These are phyloP conservation scores for Scedosporium apiospermum DNA, from an alignment of 2,329 filamentous ascomycete genomes.

Conservation along the genomic window DNA sequence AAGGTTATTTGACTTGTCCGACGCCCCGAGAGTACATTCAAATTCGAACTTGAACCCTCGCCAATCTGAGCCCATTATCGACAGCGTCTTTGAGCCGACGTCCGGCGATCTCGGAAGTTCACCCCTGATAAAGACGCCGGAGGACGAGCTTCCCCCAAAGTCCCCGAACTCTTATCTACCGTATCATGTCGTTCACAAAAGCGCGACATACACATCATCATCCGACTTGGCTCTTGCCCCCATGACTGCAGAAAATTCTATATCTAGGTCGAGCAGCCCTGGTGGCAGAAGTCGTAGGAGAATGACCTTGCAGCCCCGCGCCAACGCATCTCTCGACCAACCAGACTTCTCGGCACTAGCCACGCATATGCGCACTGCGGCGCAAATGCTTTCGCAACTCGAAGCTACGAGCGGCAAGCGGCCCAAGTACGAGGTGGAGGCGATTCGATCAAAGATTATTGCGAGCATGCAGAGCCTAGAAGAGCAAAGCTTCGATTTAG, in stretches of 20 bases:
- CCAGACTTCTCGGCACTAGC: conserved; percentile 75
- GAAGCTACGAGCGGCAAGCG: conserved; percentile 73
- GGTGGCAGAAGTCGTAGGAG: conserved; percentile 37
- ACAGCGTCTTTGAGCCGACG: conserved; percentile 77
- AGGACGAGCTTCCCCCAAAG: conserved; percentile 31
- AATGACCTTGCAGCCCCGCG: conserved; percentile 48
- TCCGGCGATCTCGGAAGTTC: conserved; percentile 71
- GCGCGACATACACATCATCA: background rate
- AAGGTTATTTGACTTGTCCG: conserved; percentile 60
- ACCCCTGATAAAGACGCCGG: conserved; percentile 52
- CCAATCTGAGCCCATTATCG: conserved; percentile 36
- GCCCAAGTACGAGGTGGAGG: conserved; percentile 70
- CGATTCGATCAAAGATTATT: conserved; percentile 78
- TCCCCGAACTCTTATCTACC: conserved; percentile 9
- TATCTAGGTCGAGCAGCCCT: conserved; percentile 61
- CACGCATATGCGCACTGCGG: conserved; percentile 79
- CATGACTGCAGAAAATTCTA: conserved; percentile 53
- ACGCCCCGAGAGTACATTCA: conserved; percentile 44
- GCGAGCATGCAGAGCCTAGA: conserved; percentile 83
- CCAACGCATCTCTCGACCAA: conserved; percentile 53
- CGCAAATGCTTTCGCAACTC: conserved; percentile 77
- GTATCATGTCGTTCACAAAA: background rate
- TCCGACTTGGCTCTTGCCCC: conserved; percentile 57
- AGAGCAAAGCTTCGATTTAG: conserved; percentile 72
- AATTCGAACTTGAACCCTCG: conserved; percentile 21